These are phyloP conservation scores for Phytophthora pini DNA, from an alignment of 352 stramenopile genomes.

Conservation along the genomic window DNA sequence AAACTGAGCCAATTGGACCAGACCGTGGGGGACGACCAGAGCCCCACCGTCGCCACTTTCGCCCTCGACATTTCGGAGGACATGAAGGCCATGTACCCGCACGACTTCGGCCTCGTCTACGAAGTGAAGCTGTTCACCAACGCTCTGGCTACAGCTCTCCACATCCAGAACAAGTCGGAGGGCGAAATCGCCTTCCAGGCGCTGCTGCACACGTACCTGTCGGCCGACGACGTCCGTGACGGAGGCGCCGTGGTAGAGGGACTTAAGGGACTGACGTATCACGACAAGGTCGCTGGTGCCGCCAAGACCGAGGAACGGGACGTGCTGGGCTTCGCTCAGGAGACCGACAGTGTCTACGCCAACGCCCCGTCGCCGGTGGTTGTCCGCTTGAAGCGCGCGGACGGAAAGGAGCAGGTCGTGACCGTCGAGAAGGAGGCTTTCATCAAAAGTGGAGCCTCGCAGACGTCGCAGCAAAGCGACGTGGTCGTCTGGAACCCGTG, in stretches of 20 bases:
- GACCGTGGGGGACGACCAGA: conserved; percentile 41
- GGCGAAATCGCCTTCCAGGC: conserved; percentile 92
- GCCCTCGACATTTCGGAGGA: conserved; percentile 48
- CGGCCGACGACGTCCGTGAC: conserved; percentile 78
- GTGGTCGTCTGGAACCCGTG: conserved; percentile 96
- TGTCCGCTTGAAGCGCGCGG: conserved; percentile 66
- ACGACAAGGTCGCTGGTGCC: conserved; percentile 89
- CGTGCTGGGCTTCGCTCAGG: conserved; percentile 67
- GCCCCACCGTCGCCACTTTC: conserved; percentile 72
- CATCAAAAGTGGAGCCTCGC: conserved; percentile 48
- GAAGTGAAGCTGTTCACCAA: conserved; percentile 87
- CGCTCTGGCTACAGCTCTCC: conserved; percentile 86
- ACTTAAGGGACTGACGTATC: conserved; percentile 84
- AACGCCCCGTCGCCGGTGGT: conserved; percentile 70
- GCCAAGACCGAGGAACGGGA: conserved; percentile 68
- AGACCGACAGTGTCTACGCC: conserved; percentile 92
- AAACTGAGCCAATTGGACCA: conserved; percentile 58
- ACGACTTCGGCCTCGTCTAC: conserved; percentile 87
- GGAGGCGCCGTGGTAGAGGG: conserved; percentile 76
- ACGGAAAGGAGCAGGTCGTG: conserved; percentile 63
- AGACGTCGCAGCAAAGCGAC: conserved; percentile 58
- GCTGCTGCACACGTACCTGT: conserved; percentile 95
- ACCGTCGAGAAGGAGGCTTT: conserved; percentile 80
- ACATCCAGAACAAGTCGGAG: conserved; percentile 91
- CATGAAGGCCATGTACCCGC: conserved; percentile 67